Evolutionary conservation across 768 basidiomycete species (phyloP), one percentile per base, ranked within the genome.

Genomic region (Pisolithus albus): DNA sequence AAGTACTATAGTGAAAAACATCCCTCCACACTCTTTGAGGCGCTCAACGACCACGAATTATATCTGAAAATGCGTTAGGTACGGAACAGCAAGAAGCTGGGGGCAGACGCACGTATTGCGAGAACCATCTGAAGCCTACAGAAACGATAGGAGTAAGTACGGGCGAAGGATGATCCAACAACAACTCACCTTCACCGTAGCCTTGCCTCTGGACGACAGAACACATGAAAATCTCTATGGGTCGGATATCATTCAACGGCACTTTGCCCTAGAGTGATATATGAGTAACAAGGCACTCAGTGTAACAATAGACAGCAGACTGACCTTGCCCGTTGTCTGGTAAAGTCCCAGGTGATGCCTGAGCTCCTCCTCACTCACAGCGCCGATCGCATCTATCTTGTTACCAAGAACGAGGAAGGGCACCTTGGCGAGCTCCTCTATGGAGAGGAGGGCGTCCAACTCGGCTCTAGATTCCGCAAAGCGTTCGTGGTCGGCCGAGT

Each of bases 211-310:
- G 92, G 51, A 99, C 96, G 51, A 99, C 96, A 13, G 96, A 98
- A 76, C 94, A 97, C 96, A 99, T 99, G 83, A 97, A 99, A 60
- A 98, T 80, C 67, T 99, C 96, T 69, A 99, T 97, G 16, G 96
- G 96, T 54, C 96, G 83, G 60, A 98, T 98, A 69, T 97, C 95
- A 60, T 77, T 88, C 64, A 99, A 81, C 54, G 93, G 95, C 37
- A 96, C 90, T 70, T 98, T 98, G 67, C 96, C 96, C 94, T 96
- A 59, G 32, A 38, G 23, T 8, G 46, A 28, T 19, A 18, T 26
- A 24, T 30, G 46, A 38, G 65, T 45, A 62, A 34, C 37, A 41
- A 28, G 2, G 38, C 26, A 18, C 30, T 16, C 21, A 19, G 16
- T 3, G 55, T 8, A 21, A 47, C 6, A 15, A 39, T 38, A 3